These are phyloP conservation scores for Penicillium freii DNA, from an alignment of 2,329 filamentous ascomycete genomes.

Conservation along the genomic window DNA sequence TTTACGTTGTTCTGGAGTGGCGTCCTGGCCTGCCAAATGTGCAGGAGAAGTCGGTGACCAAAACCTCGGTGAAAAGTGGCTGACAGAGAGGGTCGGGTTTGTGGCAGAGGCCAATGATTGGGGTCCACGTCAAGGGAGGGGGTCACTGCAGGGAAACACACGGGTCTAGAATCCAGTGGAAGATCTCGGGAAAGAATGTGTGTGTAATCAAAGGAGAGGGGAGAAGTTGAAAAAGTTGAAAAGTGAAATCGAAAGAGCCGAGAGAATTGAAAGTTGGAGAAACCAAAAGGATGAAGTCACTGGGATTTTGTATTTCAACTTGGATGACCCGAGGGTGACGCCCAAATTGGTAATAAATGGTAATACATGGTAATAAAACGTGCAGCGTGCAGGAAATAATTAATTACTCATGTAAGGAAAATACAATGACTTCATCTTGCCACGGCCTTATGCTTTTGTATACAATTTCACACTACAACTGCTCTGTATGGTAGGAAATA, in stretches of 20 bases:
- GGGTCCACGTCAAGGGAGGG: conserved; percentile 30
- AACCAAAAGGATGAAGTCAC: conserved; percentile 1
- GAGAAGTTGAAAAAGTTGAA: too few species aligned
- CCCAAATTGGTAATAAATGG: background rate
- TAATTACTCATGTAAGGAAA: conserved; percentile 3
- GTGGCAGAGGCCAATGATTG: conserved; percentile 28
- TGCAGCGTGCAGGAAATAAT: background rate
- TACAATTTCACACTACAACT: background rate
- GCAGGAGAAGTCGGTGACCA: conserved; percentile 29
- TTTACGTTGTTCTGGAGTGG: conserved; percentile 14
- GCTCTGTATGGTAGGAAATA: too few species aligned
- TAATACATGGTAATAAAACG: conserved; percentile 4
- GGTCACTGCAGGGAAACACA: conserved; percentile 23
- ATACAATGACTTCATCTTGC: conserved; percentile 3
- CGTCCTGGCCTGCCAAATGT: conserved; percentile 16
- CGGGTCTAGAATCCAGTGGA: conserved; percentile 15
- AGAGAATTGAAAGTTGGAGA: background rate
- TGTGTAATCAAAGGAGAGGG: background rate
- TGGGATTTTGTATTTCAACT: background rate
- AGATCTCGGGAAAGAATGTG: background rate
- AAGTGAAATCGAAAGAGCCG: background rate
- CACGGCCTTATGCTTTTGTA: background rate
- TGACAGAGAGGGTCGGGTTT: conserved; percentile 25
- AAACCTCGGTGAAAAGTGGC: conserved; percentile 25
- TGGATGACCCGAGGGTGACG: background rate